A percentile compares a stretch with the other conserved stretches of the same genome.
Evolutionary conservation across 2,329 filamentous ascomycete species (phyloP).

Genomic region (Acrocalymma vagum): DNA sequence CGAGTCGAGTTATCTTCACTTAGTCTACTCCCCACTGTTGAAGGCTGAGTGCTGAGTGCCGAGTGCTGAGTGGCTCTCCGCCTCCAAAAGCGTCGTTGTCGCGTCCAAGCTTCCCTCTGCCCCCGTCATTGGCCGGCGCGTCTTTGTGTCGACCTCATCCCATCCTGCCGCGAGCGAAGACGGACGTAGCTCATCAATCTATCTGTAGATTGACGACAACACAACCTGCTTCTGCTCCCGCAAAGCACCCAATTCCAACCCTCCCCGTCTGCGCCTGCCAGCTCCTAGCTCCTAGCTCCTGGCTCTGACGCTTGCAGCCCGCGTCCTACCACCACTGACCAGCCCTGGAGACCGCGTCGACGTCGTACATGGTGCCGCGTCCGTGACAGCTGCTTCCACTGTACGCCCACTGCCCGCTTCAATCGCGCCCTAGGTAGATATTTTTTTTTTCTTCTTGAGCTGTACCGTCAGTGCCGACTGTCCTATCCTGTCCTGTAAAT

Average conservation of each 20-base stretch:
- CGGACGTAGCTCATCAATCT: neutral
- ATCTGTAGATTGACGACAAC: slow-evolving; percentile 21
- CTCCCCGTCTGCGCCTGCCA: slow-evolving; percentile 16
- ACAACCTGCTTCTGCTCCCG: slow-evolving; percentile 15
- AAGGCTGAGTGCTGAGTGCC: no score
- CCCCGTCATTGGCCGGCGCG: slow-evolving; percentile 24
- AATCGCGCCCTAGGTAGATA: slow-evolving; percentile 12
- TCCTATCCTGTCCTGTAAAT: no score
- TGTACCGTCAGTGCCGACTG: no score
- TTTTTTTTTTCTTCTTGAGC: no score
- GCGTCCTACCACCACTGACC: slow-evolving; percentile 17
- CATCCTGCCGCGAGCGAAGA: slow-evolving; percentile 9
- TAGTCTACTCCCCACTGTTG: no score
- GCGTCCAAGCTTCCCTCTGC: slow-evolving; percentile 6
- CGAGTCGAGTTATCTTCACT: no score
- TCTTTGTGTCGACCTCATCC: slow-evolving; percentile 18
- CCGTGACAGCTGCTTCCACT: slow-evolving; percentile 18
- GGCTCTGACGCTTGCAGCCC: slow-evolving; percentile 18
- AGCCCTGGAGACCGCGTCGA: slow-evolving; percentile 7
- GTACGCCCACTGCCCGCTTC: slow-evolving; percentile 14
- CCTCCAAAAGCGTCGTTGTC: no score
- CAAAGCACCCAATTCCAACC: slow-evolving; percentile 13
- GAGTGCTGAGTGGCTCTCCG: no score
- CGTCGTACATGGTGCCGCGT: slow-evolving; percentile 21
- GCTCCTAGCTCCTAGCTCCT: neutral